Evolutionary conservation across 2,329 filamentous ascomycete species (phyloP), one percentile per base, ranked within the genome.

Genomic region (Stachybotrys chlorohalonatus): DNA sequence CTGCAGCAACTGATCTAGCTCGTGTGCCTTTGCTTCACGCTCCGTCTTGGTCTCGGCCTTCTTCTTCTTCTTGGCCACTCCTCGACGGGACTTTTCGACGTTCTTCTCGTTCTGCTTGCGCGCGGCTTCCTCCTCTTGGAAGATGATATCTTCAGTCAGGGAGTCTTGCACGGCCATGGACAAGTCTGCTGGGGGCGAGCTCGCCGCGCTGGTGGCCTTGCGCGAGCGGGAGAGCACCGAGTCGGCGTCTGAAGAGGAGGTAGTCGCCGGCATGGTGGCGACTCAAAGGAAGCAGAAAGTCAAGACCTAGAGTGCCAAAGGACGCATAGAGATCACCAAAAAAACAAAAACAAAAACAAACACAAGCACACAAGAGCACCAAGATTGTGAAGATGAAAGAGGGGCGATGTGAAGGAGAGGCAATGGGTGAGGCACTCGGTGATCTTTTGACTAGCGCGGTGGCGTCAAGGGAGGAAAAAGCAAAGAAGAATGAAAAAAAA

Each of bases 1-100:
- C 47, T 72, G 73, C 0, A 86, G 70, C 2, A 86, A 68, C 51
- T 81, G 77, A 31, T 86, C 81, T 0, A 86, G 69, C 55, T 85
- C 79, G 48, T 73, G 75, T 0, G 81, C 82, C 60, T 85, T 85
- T 0, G 72, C 73, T 49, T 83, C 80, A 1, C 80, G 72, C 58
- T 85, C 81, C 1, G 72, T 68, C 54, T 79, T 77, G 1, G 75
- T 78, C 50, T 81, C 68, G 0, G 75, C 73, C 61, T 77, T 80
- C 62, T 75, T 76, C 62, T 75, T 79, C 49, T 62, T 66, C 6
- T 74, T 70, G 58, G 61, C 52, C 11, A 66, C 52, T 1, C 72
- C 73, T 31, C 79, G 75, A 1, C 61, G 64, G 0, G 63, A 55
- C 48, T 75, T 75, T 11, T 78, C 73, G 49, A 84, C 84, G 0